phyloP scores from a whole-genome alignment of 495 filamentous ascomycete genomes.

The Talaromyces thailandensis region DNA sequence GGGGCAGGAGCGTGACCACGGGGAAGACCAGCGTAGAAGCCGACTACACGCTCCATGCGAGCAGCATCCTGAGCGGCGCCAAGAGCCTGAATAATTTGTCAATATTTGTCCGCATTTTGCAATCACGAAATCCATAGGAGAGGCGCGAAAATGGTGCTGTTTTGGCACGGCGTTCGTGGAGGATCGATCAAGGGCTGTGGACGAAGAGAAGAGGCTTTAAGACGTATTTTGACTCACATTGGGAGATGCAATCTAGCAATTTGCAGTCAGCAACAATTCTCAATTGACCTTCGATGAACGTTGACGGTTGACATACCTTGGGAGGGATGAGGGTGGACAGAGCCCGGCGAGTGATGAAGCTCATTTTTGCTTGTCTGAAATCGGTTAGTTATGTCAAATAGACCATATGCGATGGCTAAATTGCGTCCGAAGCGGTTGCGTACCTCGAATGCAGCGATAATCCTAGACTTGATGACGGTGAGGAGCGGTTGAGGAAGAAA shows the following conservation, averaged over 20 bases:
- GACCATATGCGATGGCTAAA: neutral
- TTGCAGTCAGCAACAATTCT: conserved; percentile 16
- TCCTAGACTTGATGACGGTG: conserved; percentile 1
- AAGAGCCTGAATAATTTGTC: conserved; percentile 54
- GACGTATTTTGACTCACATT: conserved; percentile 55
- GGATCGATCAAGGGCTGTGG: neutral
- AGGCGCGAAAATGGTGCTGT: neutral
- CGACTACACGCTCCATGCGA: conserved; percentile 91
- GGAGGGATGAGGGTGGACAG: conserved; percentile 98
- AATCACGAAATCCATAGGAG: neutral
- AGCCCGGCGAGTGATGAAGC: conserved; percentile 75
- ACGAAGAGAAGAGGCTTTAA: neutral
- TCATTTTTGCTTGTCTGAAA: conserved; percentile 59
- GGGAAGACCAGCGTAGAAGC: conserved; percentile 96
- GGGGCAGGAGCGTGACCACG: conserved; percentile 74
- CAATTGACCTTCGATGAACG: neutral
- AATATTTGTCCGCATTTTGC: neutral
- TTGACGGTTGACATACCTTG: conserved; percentile 55
- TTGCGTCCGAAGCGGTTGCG: neutral
- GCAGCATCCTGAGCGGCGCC: conserved; percentile 88
- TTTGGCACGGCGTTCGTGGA: neutral
- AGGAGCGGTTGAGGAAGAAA: conserved; percentile 6
- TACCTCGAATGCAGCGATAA: conserved; percentile 3
- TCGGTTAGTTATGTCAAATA: neutral
- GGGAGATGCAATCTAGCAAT: conserved; percentile 71